phyloP scores from a whole-genome alignment of 1,284 basidiomycete species.

The Xerocomus subilludens region DNA sequence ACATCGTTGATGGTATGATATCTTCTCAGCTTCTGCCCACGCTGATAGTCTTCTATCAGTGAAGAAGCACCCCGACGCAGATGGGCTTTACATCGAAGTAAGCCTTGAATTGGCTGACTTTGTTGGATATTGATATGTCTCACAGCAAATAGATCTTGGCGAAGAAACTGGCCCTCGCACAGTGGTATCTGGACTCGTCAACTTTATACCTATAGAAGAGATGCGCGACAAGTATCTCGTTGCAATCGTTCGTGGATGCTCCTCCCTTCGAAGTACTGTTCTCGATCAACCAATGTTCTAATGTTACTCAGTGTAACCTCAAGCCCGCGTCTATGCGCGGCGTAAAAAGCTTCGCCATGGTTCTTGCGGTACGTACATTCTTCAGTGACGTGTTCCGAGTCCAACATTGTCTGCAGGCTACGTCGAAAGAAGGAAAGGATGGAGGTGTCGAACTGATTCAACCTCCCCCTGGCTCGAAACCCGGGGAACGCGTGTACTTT shows the following conservation, averaged over 20 bases:
- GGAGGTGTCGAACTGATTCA: slow-evolving; percentile 91
- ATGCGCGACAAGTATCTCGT: slow-evolving; percentile 90
- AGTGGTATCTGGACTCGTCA: slow-evolving; percentile 93
- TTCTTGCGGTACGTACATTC: slow-evolving; percentile 77
- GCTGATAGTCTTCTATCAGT: slow-evolving; percentile 62
- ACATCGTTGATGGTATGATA: slow-evolving; percentile 86
- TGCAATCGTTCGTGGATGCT: slow-evolving; percentile 73
- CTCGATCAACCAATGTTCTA: slow-evolving; percentile 14
- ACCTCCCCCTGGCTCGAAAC: slow-evolving; percentile 86
- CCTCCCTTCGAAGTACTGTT: not conserved
- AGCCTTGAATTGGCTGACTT: slow-evolving; percentile 29
- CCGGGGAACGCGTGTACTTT: slow-evolving; percentile 93
- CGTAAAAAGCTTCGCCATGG: slow-evolving; percentile 96
- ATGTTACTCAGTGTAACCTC: slow-evolving; percentile 78
- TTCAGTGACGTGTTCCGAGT: not conserved
- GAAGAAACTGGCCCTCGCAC: slow-evolving; percentile 93
- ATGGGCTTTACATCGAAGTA: slow-evolving; percentile 90
- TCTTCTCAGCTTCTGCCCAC: not conserved
- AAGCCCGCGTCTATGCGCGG: slow-evolving; percentile 97
- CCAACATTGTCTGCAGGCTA: slow-evolving; percentile 66
- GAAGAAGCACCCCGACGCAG: slow-evolving; percentile 93
- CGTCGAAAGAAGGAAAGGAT: slow-evolving; percentile 88
- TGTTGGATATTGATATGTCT: not conserved
- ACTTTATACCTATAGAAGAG: slow-evolving; percentile 94
- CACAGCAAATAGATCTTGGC: slow-evolving; percentile 92